Percentiles rank a stretch among this genome's conserved stretches.
phyloP scores from a whole-genome alignment of 805 yeast species.

The Ogataea paradorogensis region DNA sequence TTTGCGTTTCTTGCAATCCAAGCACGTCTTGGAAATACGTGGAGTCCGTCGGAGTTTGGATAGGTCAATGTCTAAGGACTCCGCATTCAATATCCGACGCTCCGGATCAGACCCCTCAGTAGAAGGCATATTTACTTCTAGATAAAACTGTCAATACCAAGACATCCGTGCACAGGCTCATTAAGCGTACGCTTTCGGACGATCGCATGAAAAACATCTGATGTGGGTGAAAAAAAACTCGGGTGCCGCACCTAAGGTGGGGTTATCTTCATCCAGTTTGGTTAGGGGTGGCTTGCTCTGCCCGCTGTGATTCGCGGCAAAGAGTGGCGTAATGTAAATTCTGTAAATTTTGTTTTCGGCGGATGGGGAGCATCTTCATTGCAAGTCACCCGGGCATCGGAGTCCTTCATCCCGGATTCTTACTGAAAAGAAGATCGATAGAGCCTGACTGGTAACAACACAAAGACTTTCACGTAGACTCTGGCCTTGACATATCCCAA shows the following conservation, averaged over 20 bases:
- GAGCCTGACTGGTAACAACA: too few species aligned
- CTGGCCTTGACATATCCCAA: background rate
- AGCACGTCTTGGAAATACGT: constrained; percentile 43
- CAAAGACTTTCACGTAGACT: too few species aligned
- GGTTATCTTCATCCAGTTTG: background rate
- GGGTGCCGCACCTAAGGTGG: background rate
- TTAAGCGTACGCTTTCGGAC: constrained; percentile 3
- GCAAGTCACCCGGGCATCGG: background rate
- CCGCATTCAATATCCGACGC: background rate
- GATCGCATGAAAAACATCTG: constrained; percentile 5
- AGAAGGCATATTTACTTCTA: background rate
- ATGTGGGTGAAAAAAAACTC: background rate
- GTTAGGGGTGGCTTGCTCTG: background rate
- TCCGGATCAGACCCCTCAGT: constrained; percentile 5
- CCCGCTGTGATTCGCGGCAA: too few species aligned
- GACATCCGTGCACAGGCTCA: constrained; percentile 6
- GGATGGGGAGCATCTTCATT: too few species aligned
- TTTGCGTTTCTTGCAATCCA: constrained; percentile 44
- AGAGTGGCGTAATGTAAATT: constrained; percentile 5
- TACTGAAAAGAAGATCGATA: too few species aligned
- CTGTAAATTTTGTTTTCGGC: too few species aligned
- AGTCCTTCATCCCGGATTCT: background rate
- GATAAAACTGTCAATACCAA: background rate
- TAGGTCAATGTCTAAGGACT: constrained; percentile 7
- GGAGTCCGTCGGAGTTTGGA: constrained; percentile 27